Conservation (phyloP, 2,329 filamentous ascomycete genomes). For the Fusarium pseudonygamai region DNA sequence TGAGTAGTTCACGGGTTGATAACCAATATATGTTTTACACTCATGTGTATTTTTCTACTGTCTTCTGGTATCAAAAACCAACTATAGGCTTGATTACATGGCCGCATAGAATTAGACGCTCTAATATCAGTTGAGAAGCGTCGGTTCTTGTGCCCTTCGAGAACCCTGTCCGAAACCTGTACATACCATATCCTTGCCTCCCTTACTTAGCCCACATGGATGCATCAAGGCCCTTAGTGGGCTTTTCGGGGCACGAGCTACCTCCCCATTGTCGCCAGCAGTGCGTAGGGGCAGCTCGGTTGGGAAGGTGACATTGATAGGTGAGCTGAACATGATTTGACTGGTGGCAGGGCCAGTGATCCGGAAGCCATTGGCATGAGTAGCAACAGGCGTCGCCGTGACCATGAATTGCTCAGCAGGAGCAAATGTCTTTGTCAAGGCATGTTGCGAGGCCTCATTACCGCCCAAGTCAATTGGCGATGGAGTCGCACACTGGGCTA, state of each 20-base stretch:
- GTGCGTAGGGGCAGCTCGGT: background rate
- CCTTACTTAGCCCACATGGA: conserved; percentile 37
- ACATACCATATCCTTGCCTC: background rate
- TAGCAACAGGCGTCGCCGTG: background rate
- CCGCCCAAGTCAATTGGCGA: background rate
- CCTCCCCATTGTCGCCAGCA: background rate
- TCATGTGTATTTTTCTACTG: background rate
- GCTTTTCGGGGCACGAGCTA: conserved; percentile 7
- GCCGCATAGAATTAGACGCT: background rate
- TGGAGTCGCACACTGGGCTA: background rate
- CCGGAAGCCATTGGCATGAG: background rate
- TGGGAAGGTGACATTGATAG: background rate
- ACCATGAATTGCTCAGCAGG: background rate
- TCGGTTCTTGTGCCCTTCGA: background rate
- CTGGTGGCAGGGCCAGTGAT: conserved; percentile 27
- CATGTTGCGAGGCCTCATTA: background rate
- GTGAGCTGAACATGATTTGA: conserved; percentile 19
- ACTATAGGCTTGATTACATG: background rate
- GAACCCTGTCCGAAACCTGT: background rate
- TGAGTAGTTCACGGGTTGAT: background rate
- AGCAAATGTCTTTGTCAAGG: background rate
- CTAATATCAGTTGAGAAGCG: background rate
- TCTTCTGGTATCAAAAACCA: background rate
- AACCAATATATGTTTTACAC: background rate
- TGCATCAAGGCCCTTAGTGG: conserved; percentile 22